Conservation (phyloP, 2,329 filamentous ascomycete genomes). For the Talaromyces sp. region DNA sequence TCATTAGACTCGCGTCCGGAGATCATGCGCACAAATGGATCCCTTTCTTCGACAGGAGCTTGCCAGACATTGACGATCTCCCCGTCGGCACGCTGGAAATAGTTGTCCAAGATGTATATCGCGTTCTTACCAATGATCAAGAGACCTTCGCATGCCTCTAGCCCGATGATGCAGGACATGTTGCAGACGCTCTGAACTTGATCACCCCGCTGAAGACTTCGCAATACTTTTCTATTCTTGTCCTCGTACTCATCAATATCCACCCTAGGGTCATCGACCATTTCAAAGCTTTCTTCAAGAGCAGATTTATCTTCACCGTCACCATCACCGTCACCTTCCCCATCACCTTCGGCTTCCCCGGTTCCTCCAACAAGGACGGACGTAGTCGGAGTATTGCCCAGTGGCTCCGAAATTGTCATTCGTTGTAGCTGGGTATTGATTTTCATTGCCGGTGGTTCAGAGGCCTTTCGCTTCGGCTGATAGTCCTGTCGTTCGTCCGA, state of each 20-base stretch:
- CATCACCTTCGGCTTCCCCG: slow-evolving; percentile 29
- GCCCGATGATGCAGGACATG: slow-evolving; percentile 85
- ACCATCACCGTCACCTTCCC: slow-evolving; percentile 23
- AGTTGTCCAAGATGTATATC: slow-evolving; percentile 92
- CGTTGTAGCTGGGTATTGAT: slow-evolving; percentile 45
- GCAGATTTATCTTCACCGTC: slow-evolving; percentile 37
- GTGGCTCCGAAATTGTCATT: slow-evolving; percentile 41
- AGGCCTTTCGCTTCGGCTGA: slow-evolving; percentile 76
- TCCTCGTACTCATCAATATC: slow-evolving; percentile 86
- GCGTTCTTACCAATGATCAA: slow-evolving; percentile 88
- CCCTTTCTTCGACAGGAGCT: slow-evolving; percentile 84
- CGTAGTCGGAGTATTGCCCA: slow-evolving; percentile 34
- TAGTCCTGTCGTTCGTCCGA: slow-evolving; percentile 67
- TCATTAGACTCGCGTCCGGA: slow-evolving; percentile 68
- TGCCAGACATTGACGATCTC: slow-evolving; percentile 98
- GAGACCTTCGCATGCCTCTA: slow-evolving; percentile 91
- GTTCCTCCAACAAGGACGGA: slow-evolving; percentile 29
- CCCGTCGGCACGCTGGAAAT: slow-evolving; percentile 90
- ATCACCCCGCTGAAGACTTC: slow-evolving; percentile 84
- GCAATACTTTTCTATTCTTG: slow-evolving; percentile 97
- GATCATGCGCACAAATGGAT: slow-evolving; percentile 93
- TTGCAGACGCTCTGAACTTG: slow-evolving; percentile 93
- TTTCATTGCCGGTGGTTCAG: slow-evolving; percentile 47
- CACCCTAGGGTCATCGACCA: slow-evolving; percentile 89
- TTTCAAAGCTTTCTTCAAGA: slow-evolving; percentile 88